Conservation (phyloP, 1,139 yeast genomes). For the Geotrichum cucujoidarum region DNA sequence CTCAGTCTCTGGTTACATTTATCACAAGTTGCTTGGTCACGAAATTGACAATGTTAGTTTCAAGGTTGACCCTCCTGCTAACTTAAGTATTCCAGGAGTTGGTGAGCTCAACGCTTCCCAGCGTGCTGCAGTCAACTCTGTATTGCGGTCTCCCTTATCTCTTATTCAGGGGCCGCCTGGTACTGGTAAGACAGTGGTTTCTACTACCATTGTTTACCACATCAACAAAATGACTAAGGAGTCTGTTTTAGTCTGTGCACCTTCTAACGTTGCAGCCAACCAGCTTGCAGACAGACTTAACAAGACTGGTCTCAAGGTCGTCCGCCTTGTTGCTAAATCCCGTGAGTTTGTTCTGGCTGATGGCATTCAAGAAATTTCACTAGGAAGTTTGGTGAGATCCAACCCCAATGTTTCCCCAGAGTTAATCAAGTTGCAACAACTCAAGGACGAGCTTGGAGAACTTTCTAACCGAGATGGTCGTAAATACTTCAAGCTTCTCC, state of each 20-base stretch:
- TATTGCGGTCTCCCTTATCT: conserved; percentile 68
- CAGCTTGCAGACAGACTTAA: conserved; percentile 74
- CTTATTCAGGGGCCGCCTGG: conserved; percentile 98
- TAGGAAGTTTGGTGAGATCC: conserved; percentile 46
- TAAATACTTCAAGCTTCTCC: conserved; percentile 42
- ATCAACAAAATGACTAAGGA: conserved; percentile 54
- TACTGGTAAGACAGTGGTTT: conserved; percentile 92
- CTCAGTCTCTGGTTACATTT: conserved; percentile 71
- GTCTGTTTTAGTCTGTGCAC: conserved; percentile 82
- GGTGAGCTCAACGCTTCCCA: conserved; percentile 75
- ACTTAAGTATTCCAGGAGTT: conserved; percentile 60
- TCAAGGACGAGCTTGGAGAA: conserved; percentile 68
- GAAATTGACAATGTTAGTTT: conserved; percentile 54
- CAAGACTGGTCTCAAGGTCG: conserved; percentile 65
- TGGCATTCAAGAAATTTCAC: conserved; percentile 28
- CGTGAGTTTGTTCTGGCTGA: conserved; percentile 46
- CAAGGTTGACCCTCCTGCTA: conserved; percentile 43
- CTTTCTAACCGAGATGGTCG: conserved; percentile 52
- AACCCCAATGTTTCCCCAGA: conserved; percentile 46
- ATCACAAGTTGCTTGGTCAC: conserved; percentile 78
- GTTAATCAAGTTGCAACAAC: conserved; percentile 52
- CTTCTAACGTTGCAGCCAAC: conserved; percentile 93
- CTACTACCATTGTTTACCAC: conserved; percentile 84
- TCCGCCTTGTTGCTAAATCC: conserved; percentile 68
- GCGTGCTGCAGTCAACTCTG: conserved; percentile 67